A percentile compares a stretch with the other conserved stretches of the same genome.
Evolutionary conservation across 225 moss, liverwort and hornwort species (phyloP).

Genomic region (Asterella californica): DNA sequence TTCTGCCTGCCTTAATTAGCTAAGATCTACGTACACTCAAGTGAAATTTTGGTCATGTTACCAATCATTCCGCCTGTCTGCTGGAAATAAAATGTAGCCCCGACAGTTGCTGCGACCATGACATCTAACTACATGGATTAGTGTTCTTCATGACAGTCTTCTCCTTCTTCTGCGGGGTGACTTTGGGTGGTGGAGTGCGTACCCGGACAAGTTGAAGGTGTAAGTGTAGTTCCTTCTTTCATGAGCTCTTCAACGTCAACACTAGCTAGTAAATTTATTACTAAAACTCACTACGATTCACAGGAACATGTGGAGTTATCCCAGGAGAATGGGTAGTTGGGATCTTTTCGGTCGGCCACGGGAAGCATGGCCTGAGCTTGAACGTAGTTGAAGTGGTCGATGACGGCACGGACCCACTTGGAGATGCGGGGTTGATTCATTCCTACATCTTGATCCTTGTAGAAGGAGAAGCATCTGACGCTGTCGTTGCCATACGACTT

Average conservation of each 20-base stretch:
- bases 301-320: conserved; percentile 27
- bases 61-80: background rate
- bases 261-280: too few species aligned
- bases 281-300: background rate
- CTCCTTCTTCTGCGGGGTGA: background rate
- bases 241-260: background rate
- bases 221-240: background rate
- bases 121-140: background rate
- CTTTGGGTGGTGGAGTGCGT: background rate
- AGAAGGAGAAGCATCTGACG: conserved; percentile 37
- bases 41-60: background rate
- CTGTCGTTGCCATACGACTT: conserved; percentile 2
- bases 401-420: conserved; percentile 28
- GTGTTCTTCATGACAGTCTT: background rate
- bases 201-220: background rate
- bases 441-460: conserved; percentile 39
- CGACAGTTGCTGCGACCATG: background rate
- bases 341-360: background rate
- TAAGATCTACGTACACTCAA: background rate
- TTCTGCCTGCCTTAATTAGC: background rate
- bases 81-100: too few species aligned
- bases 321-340: conserved; percentile 7
- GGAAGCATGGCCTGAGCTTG: conserved; percentile 22
- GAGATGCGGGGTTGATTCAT: conserved; percentile 37
- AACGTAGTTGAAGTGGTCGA: conserved; percentile 25